Evolutionary conservation across 495 filamentous ascomycete genomes (phyloP), one percentile per base, ranked within the genome.

Genomic region (Cercophora newfieldiana): DNA sequence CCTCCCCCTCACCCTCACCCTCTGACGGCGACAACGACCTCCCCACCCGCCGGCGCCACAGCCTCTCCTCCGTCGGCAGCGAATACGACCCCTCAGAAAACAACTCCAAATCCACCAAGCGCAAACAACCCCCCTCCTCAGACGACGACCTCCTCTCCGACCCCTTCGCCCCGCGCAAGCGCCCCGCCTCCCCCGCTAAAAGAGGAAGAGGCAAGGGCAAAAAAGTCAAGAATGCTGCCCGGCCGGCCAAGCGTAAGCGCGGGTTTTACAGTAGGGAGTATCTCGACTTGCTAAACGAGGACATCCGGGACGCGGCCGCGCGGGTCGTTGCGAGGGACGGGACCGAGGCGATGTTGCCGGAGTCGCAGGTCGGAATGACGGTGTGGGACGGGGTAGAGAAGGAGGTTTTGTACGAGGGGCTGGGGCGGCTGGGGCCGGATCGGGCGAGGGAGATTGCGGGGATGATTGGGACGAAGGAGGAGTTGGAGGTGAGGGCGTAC

Each of bases 361-460:
- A 21, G 1, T 84, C 83, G 2, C 89, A 91, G 67, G 75, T 91
- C 71, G 92, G 91, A 22, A 78, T 84, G 21, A 86, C 88, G 10
- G 59, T 76, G 16, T 98, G 94, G 94, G 87, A 85, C 0, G 55
- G 75, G 0, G 68, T 77, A 6, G 94, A 97, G 73, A 95, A 95
- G 69, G 75, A 82, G 19, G 58, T 75, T 1, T 86, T 97, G 59
- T 96, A 93, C 74, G 75, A 82, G 6, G 80, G 83, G 1, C 74
- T 96, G 14, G 80, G 83, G 2, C 81, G 84, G 7, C 82, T 89
- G 25, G 91, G 91, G 7, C 83, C 79, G 33, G 80, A 88, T 69
- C 79, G 90, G 58, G 67, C 88, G 8, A 68, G 69, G 7, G 84
- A 80, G 7, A 89, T 97, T 59, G 82, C 93, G 0, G 66, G 74